Evolutionary conservation across 257 asterid genomes (phyloP), one percentile per base, ranked within the genome.

Genomic region (Scutellaria baicalensis): DNA sequence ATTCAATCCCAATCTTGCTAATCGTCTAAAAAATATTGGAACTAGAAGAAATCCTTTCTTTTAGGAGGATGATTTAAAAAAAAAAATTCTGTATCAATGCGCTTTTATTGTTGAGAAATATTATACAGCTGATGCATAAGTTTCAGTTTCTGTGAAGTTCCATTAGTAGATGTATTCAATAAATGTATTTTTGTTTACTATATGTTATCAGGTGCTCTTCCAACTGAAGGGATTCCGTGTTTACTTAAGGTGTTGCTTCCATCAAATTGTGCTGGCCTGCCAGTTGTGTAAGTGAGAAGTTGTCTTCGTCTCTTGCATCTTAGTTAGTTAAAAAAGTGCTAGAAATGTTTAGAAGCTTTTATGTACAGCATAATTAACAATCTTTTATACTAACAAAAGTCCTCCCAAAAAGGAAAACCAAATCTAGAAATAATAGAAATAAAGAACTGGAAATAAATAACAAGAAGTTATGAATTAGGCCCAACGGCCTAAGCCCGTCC

Each of bases 211-310:
- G 99, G 99, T 73, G 97, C 94, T 78, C 84, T 93, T 77, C 99
- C 97, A 73, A 93, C 97, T 20, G 99, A 93, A 81, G 99, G 99
- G 75, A 93, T 93, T 68, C 99, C 99, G 33, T 89, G 95, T 83
- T 77, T 93, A 81, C 87, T 93, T 14, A 91, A 84, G 76, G 93
- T 93, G 83, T 78, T 91, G 76, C 93, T 93, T 81, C 96, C 99
- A 42, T 77, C 93, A 63, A 83, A 72, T 83, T 93, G 96, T 75
- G 84, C 82, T 23, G 99, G 97, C 57, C 93, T 91, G 55, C 96
- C 97, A 66, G 89, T 79, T 57, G 82, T 84, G 99, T 94, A 81
- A 84, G 99, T 79, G 71, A 68, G 39, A 73, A 61, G 50, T 72
- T 58, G 44, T 27, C 33, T 27, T 1, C 3, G 33, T 27, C 3